Percentiles rank a stretch among this genome's conserved stretches.
These are phyloP conservation scores for Chenopodium formosanum DNA, from an alignment of 148 eudicot species.

Conservation along the genomic window DNA sequence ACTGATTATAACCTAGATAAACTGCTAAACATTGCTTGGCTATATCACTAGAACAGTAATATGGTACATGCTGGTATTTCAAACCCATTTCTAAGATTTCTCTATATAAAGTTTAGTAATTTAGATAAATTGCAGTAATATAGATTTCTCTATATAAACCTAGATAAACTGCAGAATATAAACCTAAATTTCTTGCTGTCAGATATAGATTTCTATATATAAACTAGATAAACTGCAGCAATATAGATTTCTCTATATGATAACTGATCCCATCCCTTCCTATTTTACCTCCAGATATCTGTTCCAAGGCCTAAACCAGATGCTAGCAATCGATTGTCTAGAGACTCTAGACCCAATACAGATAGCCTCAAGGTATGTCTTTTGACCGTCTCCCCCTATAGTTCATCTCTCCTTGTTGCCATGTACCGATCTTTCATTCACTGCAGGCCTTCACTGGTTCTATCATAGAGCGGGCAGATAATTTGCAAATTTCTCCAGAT, in stretches of 20 bases:
- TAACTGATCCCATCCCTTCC: not conserved
- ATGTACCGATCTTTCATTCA: constrained; percentile 15
- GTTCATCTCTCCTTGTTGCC: not conserved
- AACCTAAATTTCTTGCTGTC: no score
- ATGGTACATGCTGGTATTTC: not conserved
- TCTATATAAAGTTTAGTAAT: not conserved
- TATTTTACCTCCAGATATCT: constrained; percentile 29
- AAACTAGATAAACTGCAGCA: no score
- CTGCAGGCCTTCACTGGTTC: constrained; percentile 72
- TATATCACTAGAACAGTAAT: no score
- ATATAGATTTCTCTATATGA: not conserved
- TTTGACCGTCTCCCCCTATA: not conserved
- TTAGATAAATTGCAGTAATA: no score
- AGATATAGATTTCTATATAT: no score
- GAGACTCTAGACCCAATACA: constrained; percentile 23
- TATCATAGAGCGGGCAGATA: constrained; percentile 65
- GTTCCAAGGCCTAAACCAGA: constrained; percentile 24
- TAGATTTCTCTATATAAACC: no score
- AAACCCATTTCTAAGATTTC: not conserved
- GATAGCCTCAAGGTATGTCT: constrained; percentile 42
- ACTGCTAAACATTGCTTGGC: not conserved
- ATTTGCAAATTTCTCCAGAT: constrained; percentile 34
- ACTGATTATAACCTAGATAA: not conserved
- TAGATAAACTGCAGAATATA: no score
- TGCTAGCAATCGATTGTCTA: constrained; percentile 15